Base-by-base conservation (phyloP, 208 protist genomes). In the Leishmania amazonensis region DNA sequence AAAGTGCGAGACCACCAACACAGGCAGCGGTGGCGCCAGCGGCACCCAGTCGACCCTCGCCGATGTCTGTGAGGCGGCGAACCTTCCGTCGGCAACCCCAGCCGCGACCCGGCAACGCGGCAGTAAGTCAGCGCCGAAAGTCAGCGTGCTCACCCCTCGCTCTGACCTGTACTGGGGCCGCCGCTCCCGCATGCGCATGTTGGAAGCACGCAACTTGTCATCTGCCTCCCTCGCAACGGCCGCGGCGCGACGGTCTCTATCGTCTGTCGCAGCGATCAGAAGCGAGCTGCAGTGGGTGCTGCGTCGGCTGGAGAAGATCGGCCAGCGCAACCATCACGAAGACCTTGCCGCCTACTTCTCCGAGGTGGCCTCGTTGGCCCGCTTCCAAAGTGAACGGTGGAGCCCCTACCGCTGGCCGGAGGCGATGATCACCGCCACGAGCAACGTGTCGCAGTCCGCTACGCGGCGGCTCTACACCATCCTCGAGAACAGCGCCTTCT, bases 291-390 rank as follows among this genome's bases (percentile, higher is more conserved):
- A 78, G 68, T 74, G 76, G 42, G 79, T 85, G 67, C 74, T 90
- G 73, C 68, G 70, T 38, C 83, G 84, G 15, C 60, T 85, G 42
- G 87, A 88, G 64, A 76, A 51, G 70, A 77, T 83, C 45, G 85
- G 87, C 49, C 42, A 57, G 47, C 80, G 76, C 77, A 82, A 75
- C 49, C 79, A 76, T 15, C 87, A 90, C 78, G 65, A 82, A 38
- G 87, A 90, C 80, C 75, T 90, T n/a, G 80, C 81, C 65, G 77
- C 57, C n/a, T 90, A 90, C 87, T 90, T 90, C 76, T 83, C 84
- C 5, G 82, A 87, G 70, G 72, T 87, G 49, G 78, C 85, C 53
- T 57, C 62, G 47, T 67, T 83, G 24, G 84, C 75, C 38, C 76
- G 54, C 35, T 87, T 85, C 42, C 82, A 85, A 47, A 79, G 75